Percentiles rank a stretch among this genome's conserved stretches.
Conservation (phyloP, 2,329 filamentous ascomycete species). For the Colletotrichum somersetense region DNA sequence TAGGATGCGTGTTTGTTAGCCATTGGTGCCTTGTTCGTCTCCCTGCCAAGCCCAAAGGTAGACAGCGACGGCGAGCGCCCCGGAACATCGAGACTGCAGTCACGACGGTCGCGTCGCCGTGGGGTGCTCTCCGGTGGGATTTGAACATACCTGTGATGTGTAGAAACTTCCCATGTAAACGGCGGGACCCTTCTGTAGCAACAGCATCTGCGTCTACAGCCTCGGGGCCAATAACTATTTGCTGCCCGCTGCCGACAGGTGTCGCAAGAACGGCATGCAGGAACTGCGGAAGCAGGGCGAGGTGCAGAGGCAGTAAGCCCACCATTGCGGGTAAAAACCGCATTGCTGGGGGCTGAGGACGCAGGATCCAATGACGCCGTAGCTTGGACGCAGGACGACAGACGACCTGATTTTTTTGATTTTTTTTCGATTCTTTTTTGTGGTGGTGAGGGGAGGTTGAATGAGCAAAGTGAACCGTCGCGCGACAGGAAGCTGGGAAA, state of each 20-base stretch:
- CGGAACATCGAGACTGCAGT: neutral
- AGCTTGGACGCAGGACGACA: conserved; percentile 23
- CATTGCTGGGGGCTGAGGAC: conserved; percentile 32
- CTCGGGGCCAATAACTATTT: conserved; percentile 39
- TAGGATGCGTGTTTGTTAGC: conserved; percentile 52
- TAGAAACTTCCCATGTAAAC: conserved; percentile 80
- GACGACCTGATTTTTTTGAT: neutral
- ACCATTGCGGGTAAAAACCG: conserved; percentile 42
- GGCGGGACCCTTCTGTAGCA: conserved; percentile 53
- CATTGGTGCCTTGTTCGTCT: conserved; percentile 37
- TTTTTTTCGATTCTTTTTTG: too few species aligned
- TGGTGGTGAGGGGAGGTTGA: neutral
- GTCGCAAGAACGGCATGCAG: conserved; percentile 41
- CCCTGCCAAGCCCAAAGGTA: neutral
- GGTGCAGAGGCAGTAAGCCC: conserved; percentile 39
- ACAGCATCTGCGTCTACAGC: conserved; percentile 44
- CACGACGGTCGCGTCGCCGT: neutral
- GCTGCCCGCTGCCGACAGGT: conserved; percentile 39
- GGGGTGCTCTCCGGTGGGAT: conserved; percentile 13
- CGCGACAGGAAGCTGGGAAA: neutral
- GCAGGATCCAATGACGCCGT: conserved; percentile 14
- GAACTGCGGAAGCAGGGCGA: conserved; percentile 38
- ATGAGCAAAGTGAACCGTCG: conserved; percentile 5
- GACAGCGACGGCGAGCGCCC: conserved; percentile 13
- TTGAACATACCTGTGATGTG: conserved; percentile 82